A percentile compares a stretch with the other conserved stretches of the same genome.
Evolutionary conservation across 31 red algal species (phyloP).

Genomic region (Asparagopsis taxiformis): DNA sequence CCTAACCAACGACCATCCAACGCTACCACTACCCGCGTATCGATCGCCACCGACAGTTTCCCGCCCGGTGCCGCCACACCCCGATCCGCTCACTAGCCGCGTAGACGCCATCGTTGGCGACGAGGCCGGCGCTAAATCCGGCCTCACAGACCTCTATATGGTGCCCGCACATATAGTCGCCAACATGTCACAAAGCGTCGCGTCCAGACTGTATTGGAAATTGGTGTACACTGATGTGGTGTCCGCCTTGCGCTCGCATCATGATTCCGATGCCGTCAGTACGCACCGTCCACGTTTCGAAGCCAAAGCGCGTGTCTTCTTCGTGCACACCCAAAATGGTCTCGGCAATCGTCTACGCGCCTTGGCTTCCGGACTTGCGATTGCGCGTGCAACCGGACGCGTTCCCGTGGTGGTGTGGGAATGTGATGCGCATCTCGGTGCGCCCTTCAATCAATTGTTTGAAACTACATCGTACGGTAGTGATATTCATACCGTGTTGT

Average conservation of each 20-base stretch:
- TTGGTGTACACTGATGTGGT: slow-evolving; percentile 35
- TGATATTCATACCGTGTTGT: slow-evolving; percentile 12
- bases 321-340: slow-evolving; percentile 81
- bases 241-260: not conserved
- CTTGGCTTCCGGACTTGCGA: slow-evolving; percentile 57
- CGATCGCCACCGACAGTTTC: no score
- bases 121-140: not conserved
- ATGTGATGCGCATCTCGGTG: slow-evolving; percentile 61
- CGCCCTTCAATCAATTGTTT: slow-evolving; percentile 59
- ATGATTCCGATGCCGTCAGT: not conserved
- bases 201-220: slow-evolving; percentile 28
- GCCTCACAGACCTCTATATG: not conserved
- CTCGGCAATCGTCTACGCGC: slow-evolving; percentile 88
- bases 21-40: not conserved
- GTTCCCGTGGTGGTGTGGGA: slow-evolving; percentile 81
- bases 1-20: not conserved
- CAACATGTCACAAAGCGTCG: slow-evolving; percentile 17
- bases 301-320: slow-evolving; percentile 43
- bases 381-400: slow-evolving; percentile 44
- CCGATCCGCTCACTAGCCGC: slow-evolving; percentile 8
- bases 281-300: not conserved
- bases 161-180: slow-evolving; percentile 11
- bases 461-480: slow-evolving; percentile 2
- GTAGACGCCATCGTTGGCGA: slow-evolving; percentile 22
- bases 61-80: not conserved